A percentile compares a stretch with the other conserved stretches of the same genome.
phyloP scores from a whole-genome alignment of 2,329 filamentous ascomycete genomes.

The Trichoderma semiorbis region DNA sequence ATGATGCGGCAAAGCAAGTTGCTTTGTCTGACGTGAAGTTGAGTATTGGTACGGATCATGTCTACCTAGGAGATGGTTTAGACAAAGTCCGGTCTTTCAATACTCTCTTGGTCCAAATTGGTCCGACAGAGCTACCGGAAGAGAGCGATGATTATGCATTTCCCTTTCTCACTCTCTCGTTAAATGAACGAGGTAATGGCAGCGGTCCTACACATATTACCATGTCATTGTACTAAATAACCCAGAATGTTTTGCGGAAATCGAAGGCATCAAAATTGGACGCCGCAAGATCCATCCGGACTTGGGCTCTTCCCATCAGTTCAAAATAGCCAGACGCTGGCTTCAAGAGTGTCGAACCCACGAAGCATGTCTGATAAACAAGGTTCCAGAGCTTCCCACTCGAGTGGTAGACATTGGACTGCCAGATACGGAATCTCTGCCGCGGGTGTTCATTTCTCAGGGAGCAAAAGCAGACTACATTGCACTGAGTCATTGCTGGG shows the following conservation, averaged over 20 bases:
- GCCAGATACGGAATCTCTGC: neutral
- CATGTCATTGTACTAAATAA: neutral
- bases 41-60: neutral
- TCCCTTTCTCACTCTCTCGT: neutral
- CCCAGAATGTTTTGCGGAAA: neutral
- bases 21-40: neutral
- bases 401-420: slow-evolving; percentile 6
- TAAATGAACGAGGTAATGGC: neutral
- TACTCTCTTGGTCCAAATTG: neutral
- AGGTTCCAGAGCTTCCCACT: neutral
- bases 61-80: neutral
- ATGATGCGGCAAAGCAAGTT: neutral
- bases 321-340: neutral
- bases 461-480: neutral
- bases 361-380: neutral
- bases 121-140: neutral
- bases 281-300: neutral
- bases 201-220: neutral
- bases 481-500: slow-evolving; percentile 14
- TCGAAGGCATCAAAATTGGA: neutral
- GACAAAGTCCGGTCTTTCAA: neutral
- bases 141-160: neutral
- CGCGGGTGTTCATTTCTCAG: neutral
- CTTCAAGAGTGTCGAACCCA: neutral
- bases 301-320: neutral